Base-by-base conservation (phyloP, 108 stramenopile species). In the Cyclotella sp. region DNA sequence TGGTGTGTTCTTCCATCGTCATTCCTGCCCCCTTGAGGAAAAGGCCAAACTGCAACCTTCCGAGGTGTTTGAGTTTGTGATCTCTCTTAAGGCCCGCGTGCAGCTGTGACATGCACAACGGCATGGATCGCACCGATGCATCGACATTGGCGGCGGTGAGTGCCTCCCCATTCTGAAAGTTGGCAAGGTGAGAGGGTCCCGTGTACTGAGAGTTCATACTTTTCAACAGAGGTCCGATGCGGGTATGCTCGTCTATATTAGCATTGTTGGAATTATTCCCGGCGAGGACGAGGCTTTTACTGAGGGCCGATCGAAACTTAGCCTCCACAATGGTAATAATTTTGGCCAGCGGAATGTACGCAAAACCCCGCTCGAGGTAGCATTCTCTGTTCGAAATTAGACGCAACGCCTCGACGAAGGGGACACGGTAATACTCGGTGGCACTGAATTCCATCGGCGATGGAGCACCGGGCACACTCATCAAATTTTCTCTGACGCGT, bases 11-110 rank as follows among this genome's bases (percentile, higher is more conserved):
- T 52, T 99, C 98, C 88, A 98, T 73, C 12, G 84, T 74, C 79
- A 99, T 78, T 10, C 98, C 98, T 8, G 95, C 92, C 18, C 97
- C 98, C 86, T 98, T 98, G 51, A 99, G 90, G 83, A 99, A 99
- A 19, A 99, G 89, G 39, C 97, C 97, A 81, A 96, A 98, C 83
- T 99, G 99, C 75, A 97, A 72, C 42, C 99, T 89, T 24, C 96
- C 98, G 87, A 84, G 89, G 84, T 98, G 96, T 73, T 97, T 97
- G 45, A 99, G 83, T 55, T 99, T 96, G 71, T 96, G 92, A 67
- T 98, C 96, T 42, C 61, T 65, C 58, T 90, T 81, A 15, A 99
- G 66, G 6, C 89, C 90, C 22, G 68, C 24, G 83, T 99, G 97
- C 28, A 98, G 81, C 64, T 95, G 85, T 24, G 81, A 67, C 99